A percentile compares a stretch with the other conserved stretches of the same genome.
phyloP scores from a whole-genome alignment of 352 stramenopile genomes.

The Globisporangium orthogonon region DNA sequence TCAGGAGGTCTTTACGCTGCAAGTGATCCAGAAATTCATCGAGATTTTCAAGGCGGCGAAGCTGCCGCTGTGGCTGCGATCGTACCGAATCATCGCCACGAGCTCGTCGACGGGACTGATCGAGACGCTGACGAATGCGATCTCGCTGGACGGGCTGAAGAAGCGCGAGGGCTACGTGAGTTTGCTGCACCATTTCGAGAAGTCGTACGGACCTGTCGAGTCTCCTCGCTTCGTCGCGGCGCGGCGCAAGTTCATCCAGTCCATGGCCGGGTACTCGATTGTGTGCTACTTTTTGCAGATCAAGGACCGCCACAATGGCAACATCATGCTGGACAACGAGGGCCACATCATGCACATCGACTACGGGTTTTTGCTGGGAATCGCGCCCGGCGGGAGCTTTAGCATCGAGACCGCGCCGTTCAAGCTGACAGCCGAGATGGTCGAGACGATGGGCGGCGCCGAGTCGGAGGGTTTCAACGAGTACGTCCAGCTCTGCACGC shows the following conservation, averaged over 20 bases:
- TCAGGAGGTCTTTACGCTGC: constrained; percentile 98
- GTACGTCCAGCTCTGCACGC: constrained; percentile 96
- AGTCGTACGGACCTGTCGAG: constrained; percentile 89
- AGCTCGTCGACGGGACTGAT: constrained; percentile 95
- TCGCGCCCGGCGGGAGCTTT: constrained; percentile 97
- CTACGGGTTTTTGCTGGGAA: constrained; percentile 99
- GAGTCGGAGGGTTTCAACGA: constrained; percentile 92
- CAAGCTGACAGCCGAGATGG: constrained; percentile 99
- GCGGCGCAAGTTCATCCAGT: constrained; percentile 95
- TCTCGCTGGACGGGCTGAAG: constrained; percentile 97
- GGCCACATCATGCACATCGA: constrained; percentile 99
- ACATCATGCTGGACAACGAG: constrained; percentile 99
- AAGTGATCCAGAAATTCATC: constrained; percentile 97
- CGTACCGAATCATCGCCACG: constrained; percentile 97
- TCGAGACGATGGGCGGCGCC: constrained; percentile 95
- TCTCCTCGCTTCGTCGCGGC: constrained; percentile 89
- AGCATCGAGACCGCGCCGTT: constrained; percentile 99
- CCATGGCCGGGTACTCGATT: constrained; percentile 97
- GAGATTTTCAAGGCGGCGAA: constrained; percentile 95
- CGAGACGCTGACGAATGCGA: constrained; percentile 95
- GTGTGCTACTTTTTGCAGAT: constrained; percentile 98
- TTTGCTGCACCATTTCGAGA: constrained; percentile 94
- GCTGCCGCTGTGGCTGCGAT: constrained; percentile 93
- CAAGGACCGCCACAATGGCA: constrained; percentile 99
- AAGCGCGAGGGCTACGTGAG: constrained; percentile 93